Evolutionary conservation across 2,329 filamentous ascomycete genomes (phyloP).

Genomic region (Phoma sp.): DNA sequence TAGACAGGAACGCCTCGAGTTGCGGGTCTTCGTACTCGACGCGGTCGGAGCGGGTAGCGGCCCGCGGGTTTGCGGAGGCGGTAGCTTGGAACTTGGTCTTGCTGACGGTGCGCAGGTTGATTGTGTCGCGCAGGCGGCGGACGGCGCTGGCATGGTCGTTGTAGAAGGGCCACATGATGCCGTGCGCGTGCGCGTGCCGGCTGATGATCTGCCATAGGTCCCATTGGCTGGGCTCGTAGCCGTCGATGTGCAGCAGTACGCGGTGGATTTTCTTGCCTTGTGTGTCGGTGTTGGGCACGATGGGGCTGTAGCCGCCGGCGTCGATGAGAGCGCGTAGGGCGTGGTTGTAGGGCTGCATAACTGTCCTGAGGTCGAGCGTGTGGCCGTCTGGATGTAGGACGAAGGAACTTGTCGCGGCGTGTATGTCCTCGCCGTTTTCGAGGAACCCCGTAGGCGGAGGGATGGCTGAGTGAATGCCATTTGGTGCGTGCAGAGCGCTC

Average conservation of each 20-base stretch:
- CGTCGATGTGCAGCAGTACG: constrained; percentile 45
- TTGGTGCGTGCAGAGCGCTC: constrained; percentile 53
- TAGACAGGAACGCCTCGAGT: constrained; percentile 24
- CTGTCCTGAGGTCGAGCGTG: constrained; percentile 30
- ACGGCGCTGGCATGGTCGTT: constrained; percentile 30
- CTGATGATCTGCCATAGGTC: constrained; percentile 39
- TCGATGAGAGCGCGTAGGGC: constrained; percentile 44
- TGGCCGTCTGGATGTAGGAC: constrained; percentile 50
- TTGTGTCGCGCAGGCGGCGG: constrained; percentile 37
- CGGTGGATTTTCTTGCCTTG: constrained; percentile 33
- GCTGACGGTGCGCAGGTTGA: constrained; percentile 25
- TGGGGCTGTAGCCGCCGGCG: constrained; percentile 42
- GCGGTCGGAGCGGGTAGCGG: constrained; percentile 3
- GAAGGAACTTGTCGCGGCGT: constrained; percentile 54
- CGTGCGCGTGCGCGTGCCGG: constrained; percentile 40
- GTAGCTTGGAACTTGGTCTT: constrained; percentile 25
- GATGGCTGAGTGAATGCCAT: constrained; percentile 51
- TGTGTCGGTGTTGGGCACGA: constrained; percentile 26
- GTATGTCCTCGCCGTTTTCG: constrained; percentile 56
- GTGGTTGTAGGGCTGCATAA: constrained; percentile 51
- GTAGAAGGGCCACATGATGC: constrained; percentile 42
- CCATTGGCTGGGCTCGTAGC: constrained; percentile 38
- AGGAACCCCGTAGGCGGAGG: constrained; percentile 52
- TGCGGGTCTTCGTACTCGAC: constrained; percentile 24
- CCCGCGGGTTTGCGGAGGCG: constrained; percentile 29